Conservation (phyloP, 805 yeast genomes). For the Lipomyces japonicus region DNA sequence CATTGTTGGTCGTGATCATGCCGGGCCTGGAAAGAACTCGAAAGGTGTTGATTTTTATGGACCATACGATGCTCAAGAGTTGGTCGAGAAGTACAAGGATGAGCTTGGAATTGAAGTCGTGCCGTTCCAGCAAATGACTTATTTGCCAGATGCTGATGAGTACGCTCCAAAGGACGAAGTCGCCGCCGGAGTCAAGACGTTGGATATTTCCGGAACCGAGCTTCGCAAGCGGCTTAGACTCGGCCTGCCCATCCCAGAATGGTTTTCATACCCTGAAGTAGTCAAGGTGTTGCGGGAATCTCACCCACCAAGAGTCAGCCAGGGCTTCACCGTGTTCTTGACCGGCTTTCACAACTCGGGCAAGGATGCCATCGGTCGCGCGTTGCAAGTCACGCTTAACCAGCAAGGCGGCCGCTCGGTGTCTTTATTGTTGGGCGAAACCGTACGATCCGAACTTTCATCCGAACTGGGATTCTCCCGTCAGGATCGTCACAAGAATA, state of each 20-base stretch:
- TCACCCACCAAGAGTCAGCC: constrained; percentile 85
- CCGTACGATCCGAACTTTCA: constrained; percentile 42
- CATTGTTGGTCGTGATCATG: constrained; percentile 97
- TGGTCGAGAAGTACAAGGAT: constrained; percentile 67
- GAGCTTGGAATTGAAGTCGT: constrained; percentile 88
- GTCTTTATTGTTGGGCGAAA: constrained; percentile 51
- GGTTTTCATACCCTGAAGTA: constrained; percentile 97
- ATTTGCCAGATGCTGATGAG: constrained; percentile 90
- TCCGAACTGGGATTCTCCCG: constrained; percentile 43
- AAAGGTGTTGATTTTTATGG: constrained; percentile 93
- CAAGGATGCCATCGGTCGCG: constrained; percentile 65
- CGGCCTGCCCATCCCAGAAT: constrained; percentile 86
- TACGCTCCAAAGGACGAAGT: constrained; percentile 94
- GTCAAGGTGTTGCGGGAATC: constrained; percentile 85
- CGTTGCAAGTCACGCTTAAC: constrained; percentile 84
- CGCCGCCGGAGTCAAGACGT: constrained; percentile 70
- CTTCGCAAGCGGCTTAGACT: constrained; percentile 80
- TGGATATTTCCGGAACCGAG: constrained; percentile 93
- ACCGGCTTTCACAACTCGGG: constrained; percentile 59
- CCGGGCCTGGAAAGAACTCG: constrained; percentile 90
- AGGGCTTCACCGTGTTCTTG: constrained; percentile 79
- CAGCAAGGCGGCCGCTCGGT: constrained; percentile 85
- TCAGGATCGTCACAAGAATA: constrained; percentile 41
- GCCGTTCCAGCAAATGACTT: constrained; percentile 95
- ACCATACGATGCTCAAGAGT: constrained; percentile 92